These are phyloP conservation scores for Pyrus hybrid DNA, from an alignment of 331 rosid species.

Conservation along the genomic window DNA sequence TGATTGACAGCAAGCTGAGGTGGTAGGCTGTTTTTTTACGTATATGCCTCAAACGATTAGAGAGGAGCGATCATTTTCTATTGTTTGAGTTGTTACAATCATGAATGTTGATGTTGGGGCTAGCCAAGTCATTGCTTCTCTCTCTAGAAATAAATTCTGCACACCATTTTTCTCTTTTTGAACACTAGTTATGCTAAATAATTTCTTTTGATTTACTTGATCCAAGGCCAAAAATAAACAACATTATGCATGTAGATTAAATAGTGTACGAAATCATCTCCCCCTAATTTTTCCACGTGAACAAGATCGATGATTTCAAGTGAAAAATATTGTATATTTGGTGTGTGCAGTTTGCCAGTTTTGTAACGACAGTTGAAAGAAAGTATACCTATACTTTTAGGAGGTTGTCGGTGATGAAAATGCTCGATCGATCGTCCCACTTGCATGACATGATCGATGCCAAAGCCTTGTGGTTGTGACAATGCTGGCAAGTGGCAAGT, in stretches of 20 bases:
- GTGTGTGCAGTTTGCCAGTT: background rate
- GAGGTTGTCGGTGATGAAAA: background rate
- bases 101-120: background rate
- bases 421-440: conserved; percentile 4
- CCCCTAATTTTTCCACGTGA: too few relatives aligned
- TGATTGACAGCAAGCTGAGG: background rate
- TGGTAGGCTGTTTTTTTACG: background rate
- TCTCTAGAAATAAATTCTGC: too few relatives aligned
- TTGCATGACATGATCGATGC: conserved; percentile 10
- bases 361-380: background rate
- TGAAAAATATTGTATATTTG: too few relatives aligned
- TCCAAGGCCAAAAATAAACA: too few relatives aligned
- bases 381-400: background rate
- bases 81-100: background rate
- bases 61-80: background rate
- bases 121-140: background rate
- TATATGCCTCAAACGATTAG: background rate
- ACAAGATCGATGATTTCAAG: too few relatives aligned
- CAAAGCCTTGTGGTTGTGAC: conserved; percentile 1
- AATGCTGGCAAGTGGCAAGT: background rate
- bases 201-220: background rate
- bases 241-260: too few relatives aligned
- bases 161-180: too few relatives aligned
- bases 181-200: too few relatives aligned
- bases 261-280: too few relatives aligned